phyloP scores from a whole-genome alignment of 2,329 filamentous ascomycete genomes.

The Xenosphaeropsis pyriputrescens region DNA sequence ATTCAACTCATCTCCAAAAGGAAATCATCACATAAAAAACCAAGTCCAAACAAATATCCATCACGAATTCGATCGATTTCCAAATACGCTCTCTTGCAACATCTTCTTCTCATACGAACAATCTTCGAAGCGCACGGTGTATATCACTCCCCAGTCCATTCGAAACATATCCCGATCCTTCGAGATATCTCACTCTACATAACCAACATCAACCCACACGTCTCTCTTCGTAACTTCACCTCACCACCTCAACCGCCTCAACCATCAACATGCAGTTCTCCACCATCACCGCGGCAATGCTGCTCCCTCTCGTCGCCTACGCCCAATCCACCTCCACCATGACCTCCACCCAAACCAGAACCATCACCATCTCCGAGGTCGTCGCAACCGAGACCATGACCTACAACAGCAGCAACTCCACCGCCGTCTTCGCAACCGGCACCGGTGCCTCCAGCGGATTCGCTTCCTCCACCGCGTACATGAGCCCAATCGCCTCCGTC shows the following conservation, averaged over 20 bases:
- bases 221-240: no score
- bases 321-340: slow-evolving; percentile 27
- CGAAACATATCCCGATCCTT: not conserved
- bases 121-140: not conserved
- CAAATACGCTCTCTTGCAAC: not conserved
- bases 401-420: slow-evolving; percentile 18
- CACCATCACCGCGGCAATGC: slow-evolving; percentile 28
- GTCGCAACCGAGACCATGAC: slow-evolving; percentile 22
- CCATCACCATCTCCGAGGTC: slow-evolving; percentile 32
- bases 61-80: not conserved
- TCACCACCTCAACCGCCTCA: not conserved
- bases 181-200: no score
- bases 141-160: not conserved
- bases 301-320: slow-evolving; percentile 38
- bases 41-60: no score
- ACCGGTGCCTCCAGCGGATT: slow-evolving; percentile 19
- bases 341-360: slow-evolving; percentile 35
- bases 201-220: no score
- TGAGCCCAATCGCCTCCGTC: slow-evolving; percentile 13
- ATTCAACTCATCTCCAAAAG: no score
- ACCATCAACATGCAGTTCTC: slow-evolving; percentile 25
- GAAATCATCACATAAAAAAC: no score
- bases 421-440: slow-evolving; percentile 23
- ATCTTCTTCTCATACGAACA: not conserved
- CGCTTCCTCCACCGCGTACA: slow-evolving; percentile 6